Evolutionary conservation across 1,284 basidiomycete species (phyloP).

Genomic region (Salmacisia buchloeana): DNA sequence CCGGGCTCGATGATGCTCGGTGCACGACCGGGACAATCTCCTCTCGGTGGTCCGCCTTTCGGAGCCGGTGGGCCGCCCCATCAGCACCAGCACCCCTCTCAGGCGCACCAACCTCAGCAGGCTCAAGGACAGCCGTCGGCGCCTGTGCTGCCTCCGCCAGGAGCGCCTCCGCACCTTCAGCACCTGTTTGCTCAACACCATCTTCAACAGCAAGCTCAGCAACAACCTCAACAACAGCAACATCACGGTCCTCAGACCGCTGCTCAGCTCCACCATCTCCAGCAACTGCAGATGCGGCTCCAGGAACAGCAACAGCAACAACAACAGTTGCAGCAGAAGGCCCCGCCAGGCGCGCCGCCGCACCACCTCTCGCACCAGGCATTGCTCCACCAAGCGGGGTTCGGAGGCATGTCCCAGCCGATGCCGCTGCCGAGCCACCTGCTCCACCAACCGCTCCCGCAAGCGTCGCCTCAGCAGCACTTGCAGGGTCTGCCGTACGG

Average conservation of each 20-base stretch:
- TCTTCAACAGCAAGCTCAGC: slow-evolving; percentile 4
- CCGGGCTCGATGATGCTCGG: neutral
- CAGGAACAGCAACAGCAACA: slow-evolving; percentile 14
- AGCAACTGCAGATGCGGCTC: slow-evolving; percentile 11
- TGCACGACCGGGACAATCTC: neutral
- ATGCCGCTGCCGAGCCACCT: too few species aligned
- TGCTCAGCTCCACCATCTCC: neutral
- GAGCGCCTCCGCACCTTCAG: neutral
- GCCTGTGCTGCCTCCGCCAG: neutral
- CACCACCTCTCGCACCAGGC: too few species aligned
- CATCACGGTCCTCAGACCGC: neutral
- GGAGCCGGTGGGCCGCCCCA: neutral
- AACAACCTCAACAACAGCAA: slow-evolving; percentile 7
- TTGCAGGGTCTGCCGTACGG: too few species aligned
- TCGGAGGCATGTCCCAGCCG: too few species aligned
- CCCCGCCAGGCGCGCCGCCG: too few species aligned
- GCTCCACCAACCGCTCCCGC: too few species aligned
- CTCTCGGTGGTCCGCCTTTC: neutral
- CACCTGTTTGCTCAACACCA: neutral
- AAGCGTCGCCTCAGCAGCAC: too few species aligned
- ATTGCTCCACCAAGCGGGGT: too few species aligned
- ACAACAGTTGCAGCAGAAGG: too few species aligned
- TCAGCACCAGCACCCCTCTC: too few species aligned
- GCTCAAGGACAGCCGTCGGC: neutral
- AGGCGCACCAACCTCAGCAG: neutral